A percentile compares a stretch with the other conserved stretches of the same genome.
phyloP scores from a whole-genome alignment of 1,284 basidiomycete species.

The Ceratobasidium sp. region DNA sequence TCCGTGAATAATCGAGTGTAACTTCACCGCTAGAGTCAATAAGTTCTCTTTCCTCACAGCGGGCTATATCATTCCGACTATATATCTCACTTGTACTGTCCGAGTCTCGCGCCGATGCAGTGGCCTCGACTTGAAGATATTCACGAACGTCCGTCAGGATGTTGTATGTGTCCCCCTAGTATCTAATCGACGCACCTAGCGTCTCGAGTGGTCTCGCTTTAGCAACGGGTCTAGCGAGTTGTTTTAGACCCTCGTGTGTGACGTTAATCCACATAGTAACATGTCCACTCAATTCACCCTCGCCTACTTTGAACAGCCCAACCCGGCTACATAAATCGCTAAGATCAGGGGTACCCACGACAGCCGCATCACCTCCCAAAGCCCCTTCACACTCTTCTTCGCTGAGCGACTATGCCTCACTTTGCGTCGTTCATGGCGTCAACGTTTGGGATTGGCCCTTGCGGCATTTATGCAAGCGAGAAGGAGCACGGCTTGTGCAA shows the following conservation, averaged over 20 bases:
- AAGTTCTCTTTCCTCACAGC: conserved; percentile 57
- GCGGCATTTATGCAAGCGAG: conserved; percentile 80
- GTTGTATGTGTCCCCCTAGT: conserved; percentile 67
- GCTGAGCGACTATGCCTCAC: conserved; percentile 91
- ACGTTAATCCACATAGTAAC: conserved; percentile 86
- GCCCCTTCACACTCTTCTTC: conserved; percentile 94
- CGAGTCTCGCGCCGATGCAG: conserved; percentile 89
- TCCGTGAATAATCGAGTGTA: conserved; percentile 73
- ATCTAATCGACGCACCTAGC: background rate
- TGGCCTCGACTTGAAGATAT: conserved; percentile 93
- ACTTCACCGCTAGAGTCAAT: background rate
- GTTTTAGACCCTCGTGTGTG: conserved; percentile 95
- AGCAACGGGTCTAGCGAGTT: conserved; percentile 96
- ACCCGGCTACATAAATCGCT: conserved; percentile 80
- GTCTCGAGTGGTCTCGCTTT: conserved; percentile 90
- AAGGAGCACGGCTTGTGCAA: conserved; percentile 82
- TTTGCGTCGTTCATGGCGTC: conserved; percentile 88
- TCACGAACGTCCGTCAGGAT: conserved; percentile 97
- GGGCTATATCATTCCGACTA: conserved; percentile 91
- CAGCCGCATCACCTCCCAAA: conserved; percentile 87
- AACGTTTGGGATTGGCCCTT: conserved; percentile 98
- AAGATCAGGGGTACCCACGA: conserved; percentile 99
- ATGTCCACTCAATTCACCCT: conserved; percentile 87
- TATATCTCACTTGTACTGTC: conserved; percentile 93
- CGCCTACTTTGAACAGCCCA: conserved; percentile 89